Evolutionary conservation across 768 basidiomycete species (phyloP).

Genomic region (Mrakia frigida): DNA sequence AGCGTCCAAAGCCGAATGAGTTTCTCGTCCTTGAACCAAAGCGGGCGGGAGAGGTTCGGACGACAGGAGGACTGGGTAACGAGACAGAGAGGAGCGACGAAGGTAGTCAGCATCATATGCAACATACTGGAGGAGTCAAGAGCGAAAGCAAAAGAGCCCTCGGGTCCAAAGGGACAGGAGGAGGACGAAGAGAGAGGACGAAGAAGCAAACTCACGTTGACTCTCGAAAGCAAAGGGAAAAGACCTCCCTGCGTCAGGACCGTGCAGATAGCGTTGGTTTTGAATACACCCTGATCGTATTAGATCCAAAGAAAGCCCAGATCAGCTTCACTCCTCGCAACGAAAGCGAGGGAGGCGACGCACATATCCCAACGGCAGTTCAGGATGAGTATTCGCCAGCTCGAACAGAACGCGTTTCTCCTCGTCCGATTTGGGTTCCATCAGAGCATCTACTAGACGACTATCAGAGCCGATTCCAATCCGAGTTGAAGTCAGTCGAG

Average conservation of each 20-base stretch:
- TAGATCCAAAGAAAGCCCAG: not conserved
- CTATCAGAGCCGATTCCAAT: not conserved
- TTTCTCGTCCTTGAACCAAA: constrained; percentile 14
- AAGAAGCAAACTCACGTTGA: constrained; percentile 14
- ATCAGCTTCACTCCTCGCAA: too few relatives aligned
- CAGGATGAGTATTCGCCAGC: constrained; percentile 27
- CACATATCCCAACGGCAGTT: constrained; percentile 25
- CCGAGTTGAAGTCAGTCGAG: not conserved
- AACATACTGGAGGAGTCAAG: not conserved
- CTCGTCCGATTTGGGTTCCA: constrained; percentile 17
- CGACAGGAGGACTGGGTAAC: constrained; percentile 17
- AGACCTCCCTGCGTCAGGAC: constrained; percentile 19
- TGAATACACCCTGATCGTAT: constrained; percentile 21
- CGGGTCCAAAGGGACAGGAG: too few relatives aligned
- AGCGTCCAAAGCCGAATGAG: constrained; percentile 22
- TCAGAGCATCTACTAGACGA: constrained; percentile 14
- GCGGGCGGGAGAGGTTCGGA: constrained; percentile 25
- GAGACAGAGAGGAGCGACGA: not conserved
- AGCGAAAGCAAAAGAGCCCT: not conserved
- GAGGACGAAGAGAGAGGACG: not conserved
- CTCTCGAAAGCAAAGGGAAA: constrained; percentile 22
- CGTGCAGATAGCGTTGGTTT: constrained; percentile 30
- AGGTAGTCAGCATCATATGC: not conserved
- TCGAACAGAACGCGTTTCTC: constrained; percentile 26
- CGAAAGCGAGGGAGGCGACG: not conserved